Evolutionary conservation across 768 basidiomycete species (phyloP), one percentile per base, ranked within the genome.

Genomic region (Paxillus rubicundulus): DNA sequence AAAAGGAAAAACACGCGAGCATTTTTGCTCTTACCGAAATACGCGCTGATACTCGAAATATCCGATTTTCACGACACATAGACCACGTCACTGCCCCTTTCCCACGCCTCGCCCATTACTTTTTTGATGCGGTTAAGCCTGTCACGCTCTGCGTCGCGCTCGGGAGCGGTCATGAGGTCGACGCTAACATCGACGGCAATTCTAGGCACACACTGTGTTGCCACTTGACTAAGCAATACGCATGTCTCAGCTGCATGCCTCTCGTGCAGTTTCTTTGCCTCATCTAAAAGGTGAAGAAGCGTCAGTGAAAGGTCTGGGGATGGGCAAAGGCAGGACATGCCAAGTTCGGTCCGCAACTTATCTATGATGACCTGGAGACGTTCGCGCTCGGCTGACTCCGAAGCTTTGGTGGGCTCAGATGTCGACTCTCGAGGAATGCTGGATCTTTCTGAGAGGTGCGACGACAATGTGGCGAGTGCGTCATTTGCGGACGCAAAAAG

Each of bases 141-240:
- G 47, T 80, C 76, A 36, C 71, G 76, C 60, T 85, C 82, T 33
- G 77, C 76, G 54, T 87, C 82, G 49, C 69, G 62, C 46, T 75
- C 72, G 14, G 84, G 77, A n/a, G 66, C 73, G 14, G 73, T 74
- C 69, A 82, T 79, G 9, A 82, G 62, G 46, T 85, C 82, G 13
- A 80, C 63, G 52, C 78, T 81, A 54, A 76, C 69, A 18, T 85
- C 78, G 8, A 63, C 70, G 12, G 70, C 61, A 30, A 74, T 65
- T 58, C 59, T 47, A 41, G 53, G 65, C 32, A 60, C 61, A 36
- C 71, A 69, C 45, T 77, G 79, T 27, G 70, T 66, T 2, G 78
- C 72, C 46, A 85, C 76, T 53, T 79, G 78, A 51, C 85, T 76
- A 37, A 86, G 77, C 51, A 86, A 67, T 10, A 73, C 77, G 63